phyloP scores from a whole-genome alignment of 768 basidiomycete species.

The Suillus luteus region DNA sequence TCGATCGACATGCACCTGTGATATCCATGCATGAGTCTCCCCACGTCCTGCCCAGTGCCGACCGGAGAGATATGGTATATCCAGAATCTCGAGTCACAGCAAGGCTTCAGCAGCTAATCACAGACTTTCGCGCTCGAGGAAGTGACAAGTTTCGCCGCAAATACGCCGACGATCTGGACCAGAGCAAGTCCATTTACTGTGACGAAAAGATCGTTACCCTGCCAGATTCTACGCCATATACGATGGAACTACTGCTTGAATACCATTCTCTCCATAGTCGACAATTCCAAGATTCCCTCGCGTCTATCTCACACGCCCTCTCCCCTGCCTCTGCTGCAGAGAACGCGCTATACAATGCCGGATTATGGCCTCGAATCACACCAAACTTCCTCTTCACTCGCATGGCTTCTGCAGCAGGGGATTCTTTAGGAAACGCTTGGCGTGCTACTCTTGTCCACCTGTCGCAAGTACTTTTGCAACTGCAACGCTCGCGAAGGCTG shows the following conservation, averaged over 20 bases:
- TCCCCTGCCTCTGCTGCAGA: constrained; percentile 23
- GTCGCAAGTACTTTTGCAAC: constrained; percentile 31
- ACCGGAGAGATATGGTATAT: neutral
- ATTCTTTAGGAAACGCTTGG: constrained; percentile 31
- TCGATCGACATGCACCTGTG: constrained; percentile 12
- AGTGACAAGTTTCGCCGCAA: constrained; percentile 14
- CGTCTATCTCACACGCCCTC: constrained; percentile 11
- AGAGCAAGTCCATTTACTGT: constrained; percentile 18
- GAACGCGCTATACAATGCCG: constrained; percentile 19
- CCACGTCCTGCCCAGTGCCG: neutral
- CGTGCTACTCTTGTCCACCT: constrained; percentile 28
- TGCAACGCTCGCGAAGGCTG: constrained; percentile 42
- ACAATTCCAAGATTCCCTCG: constrained; percentile 4
- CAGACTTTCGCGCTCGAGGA: constrained; percentile 1
- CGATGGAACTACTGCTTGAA: constrained; percentile 4
- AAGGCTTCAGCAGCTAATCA: constrained; percentile 15
- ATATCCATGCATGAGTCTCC: neutral
- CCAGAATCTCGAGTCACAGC: neutral
- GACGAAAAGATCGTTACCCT: neutral
- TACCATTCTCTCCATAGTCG: constrained; percentile 17
- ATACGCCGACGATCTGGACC: constrained; percentile 17
- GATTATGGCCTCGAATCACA: constrained; percentile 43
- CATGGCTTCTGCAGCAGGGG: constrained; percentile 30
- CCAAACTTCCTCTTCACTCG: constrained; percentile 30
- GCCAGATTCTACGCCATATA: neutral